Evolutionary conservation across 2,329 filamentous ascomycete genomes (phyloP), one percentile per base, ranked within the genome.

Genomic region (Beauveria varroae): DNA sequence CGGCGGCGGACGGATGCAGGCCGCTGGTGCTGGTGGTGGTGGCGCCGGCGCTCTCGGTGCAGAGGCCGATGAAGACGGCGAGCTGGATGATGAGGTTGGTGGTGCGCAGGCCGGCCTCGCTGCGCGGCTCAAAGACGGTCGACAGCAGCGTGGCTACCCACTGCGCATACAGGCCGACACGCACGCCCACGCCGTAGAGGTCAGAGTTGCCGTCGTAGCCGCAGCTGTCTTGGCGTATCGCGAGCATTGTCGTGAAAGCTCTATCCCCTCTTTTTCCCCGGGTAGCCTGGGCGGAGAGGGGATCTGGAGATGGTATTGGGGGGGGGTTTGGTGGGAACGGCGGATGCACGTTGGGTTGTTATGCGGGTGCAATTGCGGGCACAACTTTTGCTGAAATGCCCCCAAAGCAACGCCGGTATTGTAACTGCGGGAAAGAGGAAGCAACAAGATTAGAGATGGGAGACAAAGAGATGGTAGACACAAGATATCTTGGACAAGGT

Each of bases 61-160:
- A 71, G 7, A 69, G 68, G 41, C 70, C 70, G 49, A 69, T 64
- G 37, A 67, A 67, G 49, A 71, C 67, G 55, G 66, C 65, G 18
- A 65, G 66, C 61, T 68, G 65, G 63, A 71, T 68, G 63, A 71
- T 68, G 61, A 69, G 67, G 49, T 71, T 70, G 63, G 70, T 67
- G 52, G 70, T 67, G 59, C 67, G 66, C 28, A 67, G 63, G 34
- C 60, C 60, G 61, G 52, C 43, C 57, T 68, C 68, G 54, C 65
- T 64, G 26, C 52, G 52, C 37, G 64, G 63, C 16, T 66, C 66
- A 40, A 69, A 68, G 52, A 68, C 56, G 20, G 67, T 68, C 1
- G 65, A 57, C 41, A 68, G 61, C 41, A 68, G 66, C 1, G 65
- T 68, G 8, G 68, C 66, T 4, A 59, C 34, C 68, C 68, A 68